A percentile compares a stretch with the other conserved stretches of the same genome.
phyloP scores from a whole-genome alignment of 192 early-diverging fungal species.

The Martensiomyces pterosporus region DNA sequence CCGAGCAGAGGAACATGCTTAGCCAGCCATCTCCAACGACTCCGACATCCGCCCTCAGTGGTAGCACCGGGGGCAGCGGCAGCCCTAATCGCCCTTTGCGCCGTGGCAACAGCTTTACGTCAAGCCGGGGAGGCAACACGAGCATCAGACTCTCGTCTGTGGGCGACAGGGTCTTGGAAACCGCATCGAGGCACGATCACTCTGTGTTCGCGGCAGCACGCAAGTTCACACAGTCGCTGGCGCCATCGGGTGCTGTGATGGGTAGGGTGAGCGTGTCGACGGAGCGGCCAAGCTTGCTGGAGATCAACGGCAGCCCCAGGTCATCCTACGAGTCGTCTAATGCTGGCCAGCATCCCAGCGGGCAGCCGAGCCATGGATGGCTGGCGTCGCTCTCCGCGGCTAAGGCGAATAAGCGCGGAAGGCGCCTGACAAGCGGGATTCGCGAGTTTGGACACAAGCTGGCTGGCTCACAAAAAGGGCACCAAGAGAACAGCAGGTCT shows the following conservation, averaged over 20 bases:
- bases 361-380: conserved; percentile 14
- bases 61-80: too few relatives aligned
- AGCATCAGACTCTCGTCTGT: too few relatives aligned
- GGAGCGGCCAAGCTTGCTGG: conserved; percentile 43
- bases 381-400: conserved; percentile 18
- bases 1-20: not conserved
- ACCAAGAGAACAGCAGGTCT: not conserved
- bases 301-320: too few relatives aligned
- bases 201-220: conserved; percentile 25
- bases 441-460: conserved; percentile 8
- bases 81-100: too few relatives aligned
- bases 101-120: too few relatives aligned
- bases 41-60: not conserved
- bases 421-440: conserved; percentile 19
- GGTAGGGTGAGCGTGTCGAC: conserved; percentile 49
- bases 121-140: too few relatives aligned
- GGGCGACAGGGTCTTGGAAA: too few relatives aligned
- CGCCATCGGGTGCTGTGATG: conserved; percentile 9
- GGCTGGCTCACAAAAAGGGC: not conserved
- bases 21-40: not conserved
- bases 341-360: too few relatives aligned
- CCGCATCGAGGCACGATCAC: too few relatives aligned
- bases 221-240: conserved; percentile 35
- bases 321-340: too few relatives aligned
- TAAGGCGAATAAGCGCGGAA: conserved; percentile 13